Evolutionary conservation across 805 yeast genomes (phyloP), one percentile per base, ranked within the genome.

Genomic region (Blastobotrys parvus): DNA sequence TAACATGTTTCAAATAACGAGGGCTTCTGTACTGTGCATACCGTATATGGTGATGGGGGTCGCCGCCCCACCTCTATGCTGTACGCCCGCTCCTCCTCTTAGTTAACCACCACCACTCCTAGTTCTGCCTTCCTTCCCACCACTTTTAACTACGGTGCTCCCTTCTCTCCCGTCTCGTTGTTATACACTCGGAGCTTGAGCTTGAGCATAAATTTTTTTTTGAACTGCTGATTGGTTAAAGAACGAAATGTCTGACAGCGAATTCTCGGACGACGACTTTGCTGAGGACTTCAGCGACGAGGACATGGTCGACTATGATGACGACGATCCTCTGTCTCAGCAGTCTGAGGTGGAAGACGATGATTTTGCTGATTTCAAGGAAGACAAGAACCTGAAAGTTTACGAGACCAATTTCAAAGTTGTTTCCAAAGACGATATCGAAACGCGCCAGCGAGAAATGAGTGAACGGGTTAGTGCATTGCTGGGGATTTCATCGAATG

Each of bases 401-500:
- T 52, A 46, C 21, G 62, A 56, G 30, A 54, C 51, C 23, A 55
- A 45, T 21, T 50, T 48, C 35, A 53, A 50, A 32, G 58, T 52
- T 4, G 40, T 55, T 16, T 13, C 45, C 21, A 27, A 42, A 13
- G 37, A 34, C 15, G 60, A 52, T 51, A 41, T 57, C 45, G 45
- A 55, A 38, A 32, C 20, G 8, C 45, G 59, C 23, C 70, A 67
- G 38, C 61, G 58, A 18, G 54, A 51, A 3, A 59, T 63, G 40
- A 61, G 70, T 0, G 48, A 51, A 3, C 59, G 63, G n/a, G 52
- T 73, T 3, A 54, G 66, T 18, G 45, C 50, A 0, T 54, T 72
- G 7, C 51, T 74, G 3, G 67, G 67, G 25, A 42, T 73, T 1
- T 60, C 68, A 3, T 44, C 45, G 7, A 69, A 65, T 25, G 65